Conservation (phyloP, 192 early-diverging fungal species). For the Gamsiella multidivaricata region DNA sequence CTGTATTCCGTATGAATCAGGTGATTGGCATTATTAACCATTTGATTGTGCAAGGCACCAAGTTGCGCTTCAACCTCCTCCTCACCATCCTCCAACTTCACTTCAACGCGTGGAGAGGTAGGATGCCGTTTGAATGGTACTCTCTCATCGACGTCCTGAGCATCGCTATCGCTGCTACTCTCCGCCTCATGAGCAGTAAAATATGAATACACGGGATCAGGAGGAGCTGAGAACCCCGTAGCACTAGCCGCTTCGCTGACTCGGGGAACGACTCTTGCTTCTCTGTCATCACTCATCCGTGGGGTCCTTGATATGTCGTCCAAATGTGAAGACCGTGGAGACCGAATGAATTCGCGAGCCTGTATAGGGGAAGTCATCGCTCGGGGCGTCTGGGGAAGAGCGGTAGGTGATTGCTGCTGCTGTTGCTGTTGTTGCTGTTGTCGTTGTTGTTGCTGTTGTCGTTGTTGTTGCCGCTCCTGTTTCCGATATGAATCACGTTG, state of each 20-base stretch:
- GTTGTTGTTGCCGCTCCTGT: constrained; percentile 3
- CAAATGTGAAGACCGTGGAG: not conserved
- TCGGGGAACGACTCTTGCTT: not conserved
- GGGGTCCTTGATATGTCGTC: not conserved
- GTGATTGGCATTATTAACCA: not conserved
- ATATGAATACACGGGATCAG: no score
- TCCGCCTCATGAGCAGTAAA: no score
- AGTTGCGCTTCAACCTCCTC: not conserved
- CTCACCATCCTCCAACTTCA: not conserved
- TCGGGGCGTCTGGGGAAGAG: not conserved
- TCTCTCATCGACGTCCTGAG: not conserved
- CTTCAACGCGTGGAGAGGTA: not conserved
- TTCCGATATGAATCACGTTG: constrained; percentile 7
- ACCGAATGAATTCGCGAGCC: constrained; percentile 1
- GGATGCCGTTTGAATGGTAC: not conserved
- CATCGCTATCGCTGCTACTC: not conserved
- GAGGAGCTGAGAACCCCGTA: not conserved
- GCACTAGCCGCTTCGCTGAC: not conserved
- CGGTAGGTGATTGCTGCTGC: not conserved
- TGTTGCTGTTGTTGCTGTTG: not conserved
- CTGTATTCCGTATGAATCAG: not conserved
- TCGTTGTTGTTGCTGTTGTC: not conserved
- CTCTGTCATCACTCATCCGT: not conserved
- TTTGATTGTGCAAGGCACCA: not conserved
- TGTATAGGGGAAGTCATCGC: not conserved